A percentile compares a stretch with the other conserved stretches of the same genome.
Evolutionary conservation across 169 alveolate genomes (phyloP).

Genomic region (Fabrea salina): DNA sequence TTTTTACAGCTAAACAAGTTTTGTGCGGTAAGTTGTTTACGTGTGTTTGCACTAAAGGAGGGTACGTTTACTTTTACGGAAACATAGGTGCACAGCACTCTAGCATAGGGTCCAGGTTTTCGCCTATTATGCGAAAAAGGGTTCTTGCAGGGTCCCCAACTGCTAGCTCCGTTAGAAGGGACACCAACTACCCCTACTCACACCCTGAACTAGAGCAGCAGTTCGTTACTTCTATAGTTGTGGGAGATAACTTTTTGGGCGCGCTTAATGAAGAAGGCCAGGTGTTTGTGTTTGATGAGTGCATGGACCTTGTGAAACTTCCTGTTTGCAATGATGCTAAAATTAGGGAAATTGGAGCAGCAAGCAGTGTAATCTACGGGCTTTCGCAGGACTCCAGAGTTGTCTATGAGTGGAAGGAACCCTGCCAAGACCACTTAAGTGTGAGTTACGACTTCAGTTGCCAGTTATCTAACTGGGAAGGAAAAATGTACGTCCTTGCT

Average conservation of each 20-base stretch:
- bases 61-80: slow-evolving; percentile 25
- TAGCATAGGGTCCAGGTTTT: neutral
- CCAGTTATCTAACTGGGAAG: neutral
- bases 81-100: neutral
- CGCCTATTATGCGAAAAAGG: neutral
- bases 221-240: neutral
- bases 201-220: slow-evolving; percentile 26
- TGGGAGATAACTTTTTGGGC: slow-evolving; percentile 14
- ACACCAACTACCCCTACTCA: neutral
- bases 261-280: slow-evolving; percentile 4
- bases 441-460: neutral
- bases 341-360: neutral
- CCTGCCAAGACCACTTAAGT: neutral
- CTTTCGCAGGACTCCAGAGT: neutral
- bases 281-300: slow-evolving; percentile 25
- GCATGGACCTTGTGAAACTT: neutral
- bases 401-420: neutral
- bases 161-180: neutral
- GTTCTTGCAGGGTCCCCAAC: neutral
- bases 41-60: slow-evolving; percentile 11
- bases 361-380: neutral
- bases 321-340: neutral
- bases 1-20: neutral
- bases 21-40: slow-evolving; percentile 6
- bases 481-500: neutral